Base-by-base conservation (phyloP, 495 filamentous ascomycete species). In the Hyaloscypha hepaticicola region DNA sequence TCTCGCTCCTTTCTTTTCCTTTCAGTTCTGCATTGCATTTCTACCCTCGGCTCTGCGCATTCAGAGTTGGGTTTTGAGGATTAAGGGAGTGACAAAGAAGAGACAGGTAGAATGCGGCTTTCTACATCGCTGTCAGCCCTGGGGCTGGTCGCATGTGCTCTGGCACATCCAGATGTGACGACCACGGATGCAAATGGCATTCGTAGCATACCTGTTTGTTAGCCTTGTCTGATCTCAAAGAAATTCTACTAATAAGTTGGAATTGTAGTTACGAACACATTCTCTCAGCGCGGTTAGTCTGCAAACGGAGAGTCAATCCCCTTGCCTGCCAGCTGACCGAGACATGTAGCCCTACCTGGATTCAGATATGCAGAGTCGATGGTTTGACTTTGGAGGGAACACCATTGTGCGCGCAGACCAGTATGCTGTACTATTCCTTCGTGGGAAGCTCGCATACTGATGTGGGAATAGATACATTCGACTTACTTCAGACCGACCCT, bases 331-430 rank as follows among this genome's bases (percentile, higher is more conserved):
- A 60, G 55, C 71, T 66, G 50, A 71, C 19, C 9, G 41, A 60
- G 21, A 58, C 38, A 26, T 41, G 77, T 73, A 97, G 90, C 96
- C 96, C 55, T 99, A 97, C 77, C 84, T 99, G 55, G 95, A 98
- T 78, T 92, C 92, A 63, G 96, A 99, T 76, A 93, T 98, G 87
- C 91, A 96, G 83, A 96, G 90, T 80, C 90, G 96, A 78, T 99
- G 95, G 92, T 99, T 91, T 76, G 96, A 99, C 80, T 99, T 96
- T 85, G 96, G 96, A 72, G 95, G 93, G 71, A 91, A 97, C 75
- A 96, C 95, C 5, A 86, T 99, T 68, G 82, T 98, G 72, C 88
- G 96, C 55, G 90, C 93, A 67, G 96, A 99, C 76, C 86, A 92
- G 89, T 97, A 87, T 66, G 80, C 45, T 22, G 45, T 52, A 11